Percentiles rank a stretch among this genome's conserved stretches.
Conservation (phyloP, 1,284 basidiomycete species). For the Moniliella sp. region DNA sequence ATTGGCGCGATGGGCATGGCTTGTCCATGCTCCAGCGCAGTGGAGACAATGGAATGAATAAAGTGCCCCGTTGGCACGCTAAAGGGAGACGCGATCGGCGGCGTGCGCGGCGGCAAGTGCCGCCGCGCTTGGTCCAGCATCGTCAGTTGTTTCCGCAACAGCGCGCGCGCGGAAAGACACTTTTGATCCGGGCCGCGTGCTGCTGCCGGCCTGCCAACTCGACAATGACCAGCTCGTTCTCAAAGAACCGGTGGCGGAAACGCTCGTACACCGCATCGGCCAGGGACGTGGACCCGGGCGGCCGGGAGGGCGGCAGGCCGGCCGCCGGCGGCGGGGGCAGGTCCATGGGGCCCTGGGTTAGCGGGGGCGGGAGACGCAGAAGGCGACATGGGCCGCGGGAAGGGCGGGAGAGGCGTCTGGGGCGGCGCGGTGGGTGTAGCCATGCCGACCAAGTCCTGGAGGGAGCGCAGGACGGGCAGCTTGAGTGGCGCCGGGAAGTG, state of each 20-base stretch:
- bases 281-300: conserved; percentile 76
- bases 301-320: too few relatives aligned
- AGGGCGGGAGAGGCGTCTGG: conserved; percentile 1
- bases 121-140: background rate
- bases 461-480: conserved; percentile 49
- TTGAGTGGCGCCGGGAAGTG: conserved; percentile 82
- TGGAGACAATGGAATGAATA: background rate
- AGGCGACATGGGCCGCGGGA: background rate
- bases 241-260: conserved; percentile 84
- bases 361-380: conserved; percentile 1
- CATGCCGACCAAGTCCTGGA: background rate
- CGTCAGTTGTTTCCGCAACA: conserved; percentile 15
- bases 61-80: too few relatives aligned
- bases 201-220: conserved; percentile 40
- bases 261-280: conserved; percentile 83
- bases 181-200: conserved; percentile 51
- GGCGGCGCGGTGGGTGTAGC: background rate
- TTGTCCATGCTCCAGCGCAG: background rate
- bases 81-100: too few relatives aligned
- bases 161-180: conserved; percentile 49
- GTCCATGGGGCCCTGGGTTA: conserved; percentile 37
- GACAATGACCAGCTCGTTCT: conserved; percentile 43
- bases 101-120: too few relatives aligned
- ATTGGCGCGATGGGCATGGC: background rate
- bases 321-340: too few relatives aligned